A percentile compares a stretch with the other conserved stretches of the same genome.
These are phyloP conservation scores for Violaceomyces palustris DNA, from an alignment of 1,284 basidiomycete genomes.

Conservation along the genomic window DNA sequence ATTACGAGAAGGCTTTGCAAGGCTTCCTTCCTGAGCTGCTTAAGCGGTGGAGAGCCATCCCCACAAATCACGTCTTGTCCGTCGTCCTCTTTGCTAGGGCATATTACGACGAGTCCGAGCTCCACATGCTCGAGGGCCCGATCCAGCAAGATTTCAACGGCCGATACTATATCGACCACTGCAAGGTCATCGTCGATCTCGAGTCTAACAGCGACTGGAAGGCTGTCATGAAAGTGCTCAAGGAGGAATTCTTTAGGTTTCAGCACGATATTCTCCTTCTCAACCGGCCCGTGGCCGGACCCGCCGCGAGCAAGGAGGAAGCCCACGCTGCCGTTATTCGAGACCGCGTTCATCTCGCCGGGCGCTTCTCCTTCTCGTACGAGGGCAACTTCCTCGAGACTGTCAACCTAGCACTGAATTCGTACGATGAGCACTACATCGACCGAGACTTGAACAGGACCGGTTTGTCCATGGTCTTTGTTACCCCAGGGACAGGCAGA, in stretches of 20 bases:
- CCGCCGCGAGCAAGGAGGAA: constrained; percentile 33
- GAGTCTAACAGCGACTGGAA: constrained; percentile 84
- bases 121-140: constrained; percentile 53
- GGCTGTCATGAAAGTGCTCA: constrained; percentile 75
- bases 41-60: constrained; percentile 58
- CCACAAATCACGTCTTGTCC: constrained; percentile 87
- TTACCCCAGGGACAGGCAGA: constrained; percentile 91
- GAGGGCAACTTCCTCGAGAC: constrained; percentile 93
- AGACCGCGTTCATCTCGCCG: constrained; percentile 53
- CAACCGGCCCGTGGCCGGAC: constrained; percentile 32
- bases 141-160: constrained; percentile 68
- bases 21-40: constrained; percentile 53
- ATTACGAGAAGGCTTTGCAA: constrained; percentile 92
- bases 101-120: constrained; percentile 67
- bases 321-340: constrained; percentile 34
- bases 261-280: constrained; percentile 50
- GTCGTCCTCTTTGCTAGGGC: constrained; percentile 92
- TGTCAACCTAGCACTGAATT: constrained; percentile 85
- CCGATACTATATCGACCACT: constrained; percentile 89
- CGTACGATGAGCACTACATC: constrained; percentile 90
- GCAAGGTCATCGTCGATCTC: constrained; percentile 75
- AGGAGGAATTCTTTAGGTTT: constrained; percentile 60
- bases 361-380: constrained; percentile 77
- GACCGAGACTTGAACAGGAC: constrained; percentile 92
- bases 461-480: constrained; percentile 74